A percentile compares a stretch with the other conserved stretches of the same genome.
phyloP scores from a whole-genome alignment of 352 stramenopile genomes.

The Globisporangium echinulatum region DNA sequence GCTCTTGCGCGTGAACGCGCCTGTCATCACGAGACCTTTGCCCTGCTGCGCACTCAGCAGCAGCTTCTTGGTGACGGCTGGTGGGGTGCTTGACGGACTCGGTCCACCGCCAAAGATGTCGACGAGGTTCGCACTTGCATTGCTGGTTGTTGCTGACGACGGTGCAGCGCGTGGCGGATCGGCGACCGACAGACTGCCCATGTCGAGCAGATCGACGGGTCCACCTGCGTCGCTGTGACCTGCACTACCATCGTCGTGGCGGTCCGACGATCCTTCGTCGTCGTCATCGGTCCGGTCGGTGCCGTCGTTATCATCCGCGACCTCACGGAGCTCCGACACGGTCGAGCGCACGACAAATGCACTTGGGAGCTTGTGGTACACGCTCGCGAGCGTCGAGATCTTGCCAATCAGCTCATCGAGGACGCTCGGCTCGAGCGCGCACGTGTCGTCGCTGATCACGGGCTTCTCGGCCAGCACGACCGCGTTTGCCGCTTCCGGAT shows the following conservation, averaged over 20 bases:
- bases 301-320: slow-evolving; percentile 55
- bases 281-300: slow-evolving; percentile 37
- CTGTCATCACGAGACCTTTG: slow-evolving; percentile 89
- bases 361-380: slow-evolving; percentile 96
- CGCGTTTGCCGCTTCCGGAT: slow-evolving; percentile 96
- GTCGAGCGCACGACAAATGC: slow-evolving; percentile 83
- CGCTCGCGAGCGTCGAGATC: slow-evolving; percentile 95
- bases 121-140: slow-evolving; percentile 35
- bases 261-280: slow-evolving; percentile 53
- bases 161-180: slow-evolving; percentile 36
- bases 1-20: slow-evolving; percentile 55
- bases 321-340: slow-evolving; percentile 64
- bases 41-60: slow-evolving; percentile 72
- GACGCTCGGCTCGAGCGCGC: slow-evolving; percentile 90
- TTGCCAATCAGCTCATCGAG: slow-evolving; percentile 96
- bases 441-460: slow-evolving; percentile 99
- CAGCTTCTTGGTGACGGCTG: slow-evolving; percentile 52
- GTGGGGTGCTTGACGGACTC: slow-evolving; percentile 25
- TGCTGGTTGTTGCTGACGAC: slow-evolving; percentile 4
- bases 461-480: slow-evolving; percentile 98
- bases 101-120: slow-evolving; percentile 81
- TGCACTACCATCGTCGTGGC: slow-evolving; percentile 30
- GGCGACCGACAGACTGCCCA: slow-evolving; percentile 77
- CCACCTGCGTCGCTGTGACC: slow-evolving; percentile 20
- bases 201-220: slow-evolving; percentile 75